Evolutionary conservation across 495 filamentous ascomycete species (phyloP), one percentile per base, ranked within the genome.

Genomic region (Tuber umbilicatum): DNA sequence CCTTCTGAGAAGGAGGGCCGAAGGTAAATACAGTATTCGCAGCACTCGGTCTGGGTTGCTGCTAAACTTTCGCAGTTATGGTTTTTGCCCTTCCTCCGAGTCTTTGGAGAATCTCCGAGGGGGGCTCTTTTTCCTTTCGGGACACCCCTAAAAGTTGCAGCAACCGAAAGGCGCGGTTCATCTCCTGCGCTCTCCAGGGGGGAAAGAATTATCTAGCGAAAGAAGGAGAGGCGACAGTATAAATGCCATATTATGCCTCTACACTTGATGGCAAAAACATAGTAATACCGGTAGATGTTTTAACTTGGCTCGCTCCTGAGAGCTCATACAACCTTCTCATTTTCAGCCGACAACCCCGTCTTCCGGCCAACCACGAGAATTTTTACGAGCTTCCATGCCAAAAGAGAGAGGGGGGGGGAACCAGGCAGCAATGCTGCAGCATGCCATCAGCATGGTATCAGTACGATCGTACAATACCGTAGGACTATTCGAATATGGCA

Each of bases 321-420:
- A 64, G 21, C 47, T 55, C 47, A 55, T n/a, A 27, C 23, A 55
- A n/a, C 47, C 47, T 10, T 12, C 47, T 7, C 7, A 64, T 64
- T 17, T 31, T 31, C 55, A 64, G 55, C 55, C 27, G n/a, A 64
- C 55, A 6, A 14, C 27, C 3, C 55, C 27, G 55, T 64, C 5
- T 64, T 64, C 27, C 17, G n/a, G 55, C n/a, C 55, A 64, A 64
- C 55, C 55, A 31, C 55, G 55, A 64, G n/a, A 64, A 64, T 64
- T 64, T 64, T 31, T 64, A 64, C 55, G 31, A 64, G 55, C 55
- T 3, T 17, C 55, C 10, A 64, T 10, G 12, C 55, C n/a, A 31
- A 64, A 64, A 64, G 55, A 31, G 55, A 64, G 10, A 31, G 50
- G n/a, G 43, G 6, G 41, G 2, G 45, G 45, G n/a, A 27, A 64